Evolutionary conservation across 345 rosid species (phyloP), one percentile per base, ranked within the genome.

Genomic region (Jatropha curcas): DNA sequence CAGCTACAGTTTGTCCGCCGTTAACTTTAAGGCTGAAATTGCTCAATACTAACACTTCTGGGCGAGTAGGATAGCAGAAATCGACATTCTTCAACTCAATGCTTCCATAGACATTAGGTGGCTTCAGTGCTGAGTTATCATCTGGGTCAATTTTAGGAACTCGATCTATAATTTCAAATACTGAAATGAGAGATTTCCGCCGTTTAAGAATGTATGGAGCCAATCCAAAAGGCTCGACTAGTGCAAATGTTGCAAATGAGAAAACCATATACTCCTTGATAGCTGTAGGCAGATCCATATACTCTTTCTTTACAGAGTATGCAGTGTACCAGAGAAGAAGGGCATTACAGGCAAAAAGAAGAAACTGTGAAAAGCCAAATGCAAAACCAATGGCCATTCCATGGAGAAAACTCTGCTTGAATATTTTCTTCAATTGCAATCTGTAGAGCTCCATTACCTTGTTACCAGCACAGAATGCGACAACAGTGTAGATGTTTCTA

Each of bases 401-500:
- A 33, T 91, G 98, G 71, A 90, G 71, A 80, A 93, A 88, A 82
- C 99, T 96, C 89, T 93, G 87, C 74, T 63, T 84, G 75, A 93
- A 86, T 84, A 93, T 96, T 74, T 84, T 88, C 80, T 86, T 81
- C 76, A 96, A 87, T 70, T 96, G 99, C 71, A 86, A 76, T 73
- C 93, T 86, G 73, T 96, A 96, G 73, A 96, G 94, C 80, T 96
- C 99, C 99, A 96, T 96, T 62, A 96, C 96, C 86, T 96, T 93
- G 84, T 90, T 91, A 71, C 98, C 99, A 64, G 98, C 97, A 85
- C 99, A 96, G 82, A 93, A 96, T 67, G 99, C 96, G 61, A 96
- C 99, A n/a, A 96, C 99, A 3, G 99, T 95, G 77, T 95, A 95
- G 64, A 96, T 96, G 81, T 96, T 96, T 77, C 98, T 90, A 60